A percentile compares a stretch with the other conserved stretches of the same genome.
phyloP scores from a whole-genome alignment of 768 basidiomycete species.

The Tubosaeta sp. region DNA sequence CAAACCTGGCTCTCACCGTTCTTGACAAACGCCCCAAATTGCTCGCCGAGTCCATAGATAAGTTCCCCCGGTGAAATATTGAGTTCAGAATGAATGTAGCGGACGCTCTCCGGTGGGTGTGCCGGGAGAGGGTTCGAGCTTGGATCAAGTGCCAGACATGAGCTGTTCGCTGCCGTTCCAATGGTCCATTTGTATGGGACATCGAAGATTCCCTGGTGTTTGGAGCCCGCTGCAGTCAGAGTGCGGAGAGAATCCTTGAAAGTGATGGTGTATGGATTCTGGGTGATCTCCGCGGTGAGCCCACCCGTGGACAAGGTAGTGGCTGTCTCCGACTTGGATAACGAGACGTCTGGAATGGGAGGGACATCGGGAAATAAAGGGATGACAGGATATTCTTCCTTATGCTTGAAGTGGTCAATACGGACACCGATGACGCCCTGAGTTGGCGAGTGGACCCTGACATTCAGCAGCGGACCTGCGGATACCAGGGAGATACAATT shows the following conservation, averaged over 20 bases:
- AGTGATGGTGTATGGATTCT: slow-evolving; percentile 59
- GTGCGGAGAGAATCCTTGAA: slow-evolving; percentile 43
- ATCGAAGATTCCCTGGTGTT: slow-evolving; percentile 53
- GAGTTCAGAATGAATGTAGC: slow-evolving; percentile 55
- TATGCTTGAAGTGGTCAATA: slow-evolving; percentile 50
- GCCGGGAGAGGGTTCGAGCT: slow-evolving; percentile 53
- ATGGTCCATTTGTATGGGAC: slow-evolving; percentile 54
- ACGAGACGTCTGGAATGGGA: slow-evolving; percentile 40
- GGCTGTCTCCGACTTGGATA: slow-evolving; percentile 25
- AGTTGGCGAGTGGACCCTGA: slow-evolving; percentile 52
- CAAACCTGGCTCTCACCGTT: slow-evolving; percentile 48
- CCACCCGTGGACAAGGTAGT: slow-evolving; percentile 42
- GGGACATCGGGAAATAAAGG: slow-evolving; percentile 60
- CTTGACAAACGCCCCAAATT: slow-evolving; percentile 72
- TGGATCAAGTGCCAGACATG: slow-evolving; percentile 53
- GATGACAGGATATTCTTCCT: slow-evolving; percentile 44
- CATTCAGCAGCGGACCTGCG: slow-evolving; percentile 18
- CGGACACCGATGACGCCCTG: slow-evolving; percentile 54
- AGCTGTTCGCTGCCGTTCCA: slow-evolving; percentile 48
- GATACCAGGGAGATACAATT: neutral
- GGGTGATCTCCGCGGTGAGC: slow-evolving; percentile 48
- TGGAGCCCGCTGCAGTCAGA: slow-evolving; percentile 40
- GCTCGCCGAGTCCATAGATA: slow-evolving; percentile 72
- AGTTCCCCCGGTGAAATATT: slow-evolving; percentile 66
- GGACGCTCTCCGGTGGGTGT: slow-evolving; percentile 37